phyloP scores from a whole-genome alignment of 768 basidiomycete species.

The Pleurotus djamor region DNA sequence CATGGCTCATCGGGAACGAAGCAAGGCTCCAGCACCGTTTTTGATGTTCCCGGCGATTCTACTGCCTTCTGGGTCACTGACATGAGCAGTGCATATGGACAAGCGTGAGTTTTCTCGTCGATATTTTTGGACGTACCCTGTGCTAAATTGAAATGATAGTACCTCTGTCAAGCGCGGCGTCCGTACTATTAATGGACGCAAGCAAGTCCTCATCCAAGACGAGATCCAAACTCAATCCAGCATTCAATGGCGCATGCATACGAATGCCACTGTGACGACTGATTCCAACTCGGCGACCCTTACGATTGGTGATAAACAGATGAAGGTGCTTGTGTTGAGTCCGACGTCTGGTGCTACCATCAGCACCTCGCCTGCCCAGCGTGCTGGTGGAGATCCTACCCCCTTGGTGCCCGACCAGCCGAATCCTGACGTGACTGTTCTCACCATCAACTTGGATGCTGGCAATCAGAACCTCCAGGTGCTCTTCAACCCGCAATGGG shows the following conservation, averaged over 20 bases:
- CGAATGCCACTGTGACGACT: slow-evolving; percentile 77
- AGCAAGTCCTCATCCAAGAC: slow-evolving; percentile 91
- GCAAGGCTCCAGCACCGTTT: slow-evolving; percentile 87
- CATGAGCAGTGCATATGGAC: slow-evolving; percentile 72
- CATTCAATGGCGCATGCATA: slow-evolving; percentile 93
- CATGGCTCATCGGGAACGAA: slow-evolving; percentile 49
- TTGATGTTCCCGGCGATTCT: slow-evolving; percentile 57
- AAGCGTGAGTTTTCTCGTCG: slow-evolving; percentile 48
- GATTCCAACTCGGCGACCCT: slow-evolving; percentile 67
- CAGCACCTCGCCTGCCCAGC: slow-evolving; percentile 47
- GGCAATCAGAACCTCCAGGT: slow-evolving; percentile 82
- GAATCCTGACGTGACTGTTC: slow-evolving; percentile 79
- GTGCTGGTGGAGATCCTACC: slow-evolving; percentile 57
- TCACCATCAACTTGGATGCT: slow-evolving; percentile 66
- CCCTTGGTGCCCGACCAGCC: slow-evolving; percentile 65
- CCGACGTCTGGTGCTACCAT: slow-evolving; percentile 70
- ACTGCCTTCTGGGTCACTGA: slow-evolving; percentile 84
- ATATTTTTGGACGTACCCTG: slow-evolving; percentile 3
- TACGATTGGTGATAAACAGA: slow-evolving; percentile 62
- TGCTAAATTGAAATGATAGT: slow-evolving; percentile 27
- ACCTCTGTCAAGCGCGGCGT: slow-evolving; percentile 82
- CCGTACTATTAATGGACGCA: slow-evolving; percentile 77
- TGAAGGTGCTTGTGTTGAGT: slow-evolving; percentile 66
- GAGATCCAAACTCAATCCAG: slow-evolving; percentile 64
- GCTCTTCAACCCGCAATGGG: slow-evolving; percentile 94